A percentile compares a stretch with the other conserved stretches of the same genome.
Conservation (phyloP, 1,284 basidiomycete species). For the Apiotrichum veenhuisii region DNA sequence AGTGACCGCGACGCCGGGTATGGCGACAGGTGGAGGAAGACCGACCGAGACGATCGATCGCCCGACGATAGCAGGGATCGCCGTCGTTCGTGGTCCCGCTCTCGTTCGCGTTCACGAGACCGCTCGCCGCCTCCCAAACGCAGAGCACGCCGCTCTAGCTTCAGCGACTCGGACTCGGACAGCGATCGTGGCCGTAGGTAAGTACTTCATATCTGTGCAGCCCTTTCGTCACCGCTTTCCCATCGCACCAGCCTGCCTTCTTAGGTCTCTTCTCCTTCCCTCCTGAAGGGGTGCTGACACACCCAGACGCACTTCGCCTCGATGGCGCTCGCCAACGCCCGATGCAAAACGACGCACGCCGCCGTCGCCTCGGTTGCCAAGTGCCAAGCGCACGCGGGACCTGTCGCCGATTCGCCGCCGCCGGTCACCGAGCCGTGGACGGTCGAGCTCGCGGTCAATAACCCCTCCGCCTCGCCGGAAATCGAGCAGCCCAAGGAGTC, state of each 20-base stretch:
- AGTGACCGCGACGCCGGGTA: background rate
- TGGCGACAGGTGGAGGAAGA: background rate
- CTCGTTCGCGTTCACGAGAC: slow-evolving; percentile 1
- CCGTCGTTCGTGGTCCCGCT: slow-evolving; percentile 1
- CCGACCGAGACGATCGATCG: background rate
- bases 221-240: background rate
- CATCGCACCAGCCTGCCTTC: background rate
- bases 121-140: slow-evolving; percentile 3
- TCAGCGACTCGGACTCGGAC: slow-evolving; percentile 10
- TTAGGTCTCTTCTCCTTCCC: background rate
- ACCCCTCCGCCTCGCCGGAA: background rate
- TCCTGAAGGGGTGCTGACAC: background rate
- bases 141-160: background rate
- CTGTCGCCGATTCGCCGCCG: slow-evolving; percentile 5
- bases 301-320: background rate
- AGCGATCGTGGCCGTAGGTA: background rate
- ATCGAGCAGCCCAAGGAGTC: background rate
- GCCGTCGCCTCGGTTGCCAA: slow-evolving; percentile 6
- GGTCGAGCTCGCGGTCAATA: slow-evolving; percentile 2
- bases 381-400: slow-evolving; percentile 11
- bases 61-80: background rate
- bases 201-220: background rate
- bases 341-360: slow-evolving; percentile 8
- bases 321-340: slow-evolving; percentile 7
- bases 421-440: background rate